Conservation (phyloP, 257 asterid genomes). For the Eucommia ulmoides region DNA sequence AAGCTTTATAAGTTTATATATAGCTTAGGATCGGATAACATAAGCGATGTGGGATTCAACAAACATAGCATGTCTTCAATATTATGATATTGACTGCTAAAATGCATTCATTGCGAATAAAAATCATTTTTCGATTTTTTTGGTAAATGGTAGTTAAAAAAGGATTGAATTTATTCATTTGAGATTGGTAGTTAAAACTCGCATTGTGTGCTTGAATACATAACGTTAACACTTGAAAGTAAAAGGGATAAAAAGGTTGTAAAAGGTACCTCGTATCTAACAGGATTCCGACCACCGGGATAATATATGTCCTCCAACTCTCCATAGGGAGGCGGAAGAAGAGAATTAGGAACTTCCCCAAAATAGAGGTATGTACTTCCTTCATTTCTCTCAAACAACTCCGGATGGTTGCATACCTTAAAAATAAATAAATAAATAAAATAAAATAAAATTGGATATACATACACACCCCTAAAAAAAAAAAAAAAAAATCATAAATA, state of each 20-base stretch:
- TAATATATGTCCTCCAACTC: conserved; percentile 71
- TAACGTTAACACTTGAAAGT: conserved; percentile 3
- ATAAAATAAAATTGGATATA: too few species aligned
- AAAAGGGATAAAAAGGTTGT: background rate
- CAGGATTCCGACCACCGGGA: conserved; percentile 78
- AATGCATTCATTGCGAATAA: too few species aligned
- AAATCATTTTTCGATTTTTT: too few species aligned
- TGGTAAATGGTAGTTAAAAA: too few species aligned
- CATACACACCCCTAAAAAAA: background rate
- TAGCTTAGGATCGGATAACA: too few species aligned
- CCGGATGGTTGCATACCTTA: conserved; percentile 97
- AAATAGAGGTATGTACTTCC: conserved; percentile 82
- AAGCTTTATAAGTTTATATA: too few species aligned
- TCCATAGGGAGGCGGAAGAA: conserved; percentile 84
- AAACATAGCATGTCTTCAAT: too few species aligned
- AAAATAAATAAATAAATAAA: conserved; percentile 10
- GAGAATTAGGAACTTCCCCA: conserved; percentile 74
- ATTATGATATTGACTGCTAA: too few species aligned
- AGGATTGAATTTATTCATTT: too few species aligned
- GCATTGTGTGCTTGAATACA: conserved; percentile 1
- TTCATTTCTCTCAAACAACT: conserved; percentile 95
- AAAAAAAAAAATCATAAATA: conserved; percentile 7
- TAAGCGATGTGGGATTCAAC: too few species aligned
- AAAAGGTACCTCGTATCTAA: conserved; percentile 58
- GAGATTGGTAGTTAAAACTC: too few species aligned